phyloP scores from a whole-genome alignment of 352 stramenopile species.

The Phytopythium delawarense region DNA sequence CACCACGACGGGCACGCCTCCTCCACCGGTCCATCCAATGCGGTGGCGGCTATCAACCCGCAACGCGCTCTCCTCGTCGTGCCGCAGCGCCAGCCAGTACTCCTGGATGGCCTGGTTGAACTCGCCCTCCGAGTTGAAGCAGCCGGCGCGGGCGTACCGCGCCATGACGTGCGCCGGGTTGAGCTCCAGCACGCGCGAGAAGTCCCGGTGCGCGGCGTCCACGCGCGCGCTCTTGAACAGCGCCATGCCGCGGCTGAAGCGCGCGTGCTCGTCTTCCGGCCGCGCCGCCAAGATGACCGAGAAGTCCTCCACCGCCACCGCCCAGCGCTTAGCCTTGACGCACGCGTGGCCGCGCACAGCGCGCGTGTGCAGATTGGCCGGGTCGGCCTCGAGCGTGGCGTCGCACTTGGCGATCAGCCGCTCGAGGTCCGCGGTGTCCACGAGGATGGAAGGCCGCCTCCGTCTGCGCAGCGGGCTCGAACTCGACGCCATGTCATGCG shows the following conservation, averaged over 20 bases:
- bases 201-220: constrained; percentile 56
- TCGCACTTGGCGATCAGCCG: constrained; percentile 57
- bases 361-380: constrained; percentile 51
- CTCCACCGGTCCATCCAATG: not conserved
- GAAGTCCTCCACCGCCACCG: constrained; percentile 51
- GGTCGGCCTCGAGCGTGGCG: constrained; percentile 28
- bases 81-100: constrained; percentile 63
- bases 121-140: constrained; percentile 66
- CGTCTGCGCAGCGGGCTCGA: not conserved
- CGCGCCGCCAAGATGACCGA: constrained; percentile 36
- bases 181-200: constrained; percentile 53
- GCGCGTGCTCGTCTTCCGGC: constrained; percentile 52
- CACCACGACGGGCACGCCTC: not conserved
- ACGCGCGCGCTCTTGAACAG: constrained; percentile 51
- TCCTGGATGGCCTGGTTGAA: constrained; percentile 73
- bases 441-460: constrained; percentile 14
- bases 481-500: not conserved
- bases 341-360: constrained; percentile 60
- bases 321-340: constrained; percentile 70
- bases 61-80: constrained; percentile 48
- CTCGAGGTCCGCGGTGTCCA: constrained; percentile 44
- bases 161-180: constrained; percentile 80
- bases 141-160: constrained; percentile 62
- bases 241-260: constrained; percentile 74
- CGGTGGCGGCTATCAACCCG: not conserved